A percentile compares a stretch with the other conserved stretches of the same genome.
Evolutionary conservation across 2,329 filamentous ascomycete genomes (phyloP).

Genomic region (Calonectria montana): DNA sequence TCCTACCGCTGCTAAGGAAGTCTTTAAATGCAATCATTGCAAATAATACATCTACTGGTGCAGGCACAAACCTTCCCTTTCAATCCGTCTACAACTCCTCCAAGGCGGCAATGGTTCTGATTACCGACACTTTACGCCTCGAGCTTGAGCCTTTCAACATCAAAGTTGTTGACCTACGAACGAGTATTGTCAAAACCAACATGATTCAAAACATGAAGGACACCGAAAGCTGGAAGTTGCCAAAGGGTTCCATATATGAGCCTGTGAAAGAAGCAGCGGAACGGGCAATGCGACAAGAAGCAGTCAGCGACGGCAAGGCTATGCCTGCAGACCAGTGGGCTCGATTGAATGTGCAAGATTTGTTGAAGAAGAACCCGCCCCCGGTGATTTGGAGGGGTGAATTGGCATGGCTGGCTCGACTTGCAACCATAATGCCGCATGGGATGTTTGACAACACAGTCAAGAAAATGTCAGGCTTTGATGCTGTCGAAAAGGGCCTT

Average conservation of each 20-base stretch:
- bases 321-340: slow-evolving; percentile 21
- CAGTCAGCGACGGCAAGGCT: background rate
- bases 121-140: slow-evolving; percentile 41
- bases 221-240: background rate
- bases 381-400: slow-evolving; percentile 18
- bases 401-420: background rate
- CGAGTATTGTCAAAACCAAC: slow-evolving; percentile 37
- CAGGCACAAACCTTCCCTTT: slow-evolving; percentile 26
- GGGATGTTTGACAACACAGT: background rate
- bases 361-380: slow-evolving; percentile 17
- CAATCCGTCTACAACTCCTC: slow-evolving; percentile 44
- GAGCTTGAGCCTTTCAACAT: slow-evolving; percentile 45
- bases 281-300: slow-evolving; percentile 7
- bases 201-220: slow-evolving; percentile 23
- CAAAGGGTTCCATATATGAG: slow-evolving; percentile 18
- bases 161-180: slow-evolving; percentile 41
- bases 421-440: background rate
- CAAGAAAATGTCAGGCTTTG: slow-evolving; percentile 11
- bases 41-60: slow-evolving; percentile 35
- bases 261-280: slow-evolving; percentile 7
- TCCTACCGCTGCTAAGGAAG: slow-evolving; percentile 36
- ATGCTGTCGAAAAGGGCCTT: background rate
- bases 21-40: slow-evolving; percentile 28
- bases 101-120: slow-evolving; percentile 38
- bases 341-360: background rate